Percentiles rank a stretch among this genome's conserved stretches.
Evolutionary conservation across 108 stramenopile species (phyloP).

Genomic region (Cyclostephanos tholiformis): DNA sequence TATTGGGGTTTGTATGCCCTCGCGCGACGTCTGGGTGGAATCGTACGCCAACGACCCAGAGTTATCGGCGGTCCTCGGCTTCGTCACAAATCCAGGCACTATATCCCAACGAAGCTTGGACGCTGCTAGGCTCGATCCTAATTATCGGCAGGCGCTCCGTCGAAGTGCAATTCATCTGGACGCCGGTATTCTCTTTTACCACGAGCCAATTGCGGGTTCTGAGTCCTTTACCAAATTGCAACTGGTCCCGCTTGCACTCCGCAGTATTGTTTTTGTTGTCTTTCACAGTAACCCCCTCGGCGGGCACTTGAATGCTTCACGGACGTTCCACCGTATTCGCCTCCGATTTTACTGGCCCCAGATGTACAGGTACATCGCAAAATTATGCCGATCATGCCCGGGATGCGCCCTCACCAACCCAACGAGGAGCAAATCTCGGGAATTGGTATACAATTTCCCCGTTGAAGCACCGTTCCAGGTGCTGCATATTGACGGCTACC

Average conservation of each 20-base stretch:
- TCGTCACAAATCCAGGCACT: not conserved
- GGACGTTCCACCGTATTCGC: not conserved
- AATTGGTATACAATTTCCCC: not conserved
- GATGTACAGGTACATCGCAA: not conserved
- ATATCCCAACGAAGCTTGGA: no score
- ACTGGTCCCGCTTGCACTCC: not conserved
- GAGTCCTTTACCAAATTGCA: not conserved
- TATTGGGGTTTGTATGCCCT: not conserved
- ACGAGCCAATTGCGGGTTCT: not conserved
- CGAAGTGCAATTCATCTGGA: not conserved
- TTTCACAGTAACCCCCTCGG: not conserved
- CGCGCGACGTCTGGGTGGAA: not conserved
- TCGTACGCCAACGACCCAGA: not conserved
- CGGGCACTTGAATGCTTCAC: not conserved
- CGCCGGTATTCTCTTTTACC: not conserved
- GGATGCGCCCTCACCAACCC: not conserved
- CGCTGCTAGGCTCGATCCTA: no score
- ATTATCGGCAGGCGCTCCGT: no score
- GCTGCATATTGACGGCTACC: conserved; percentile 15
- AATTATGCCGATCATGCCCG: not conserved
- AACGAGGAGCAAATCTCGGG: not conserved
- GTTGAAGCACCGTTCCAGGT: conserved; percentile 13
- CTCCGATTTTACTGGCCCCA: not conserved
- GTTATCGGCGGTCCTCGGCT: not conserved
- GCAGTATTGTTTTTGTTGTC: not conserved